Evolutionary conservation across 805 yeast genomes (phyloP).

Genomic region (Pichia ethanolica): DNA sequence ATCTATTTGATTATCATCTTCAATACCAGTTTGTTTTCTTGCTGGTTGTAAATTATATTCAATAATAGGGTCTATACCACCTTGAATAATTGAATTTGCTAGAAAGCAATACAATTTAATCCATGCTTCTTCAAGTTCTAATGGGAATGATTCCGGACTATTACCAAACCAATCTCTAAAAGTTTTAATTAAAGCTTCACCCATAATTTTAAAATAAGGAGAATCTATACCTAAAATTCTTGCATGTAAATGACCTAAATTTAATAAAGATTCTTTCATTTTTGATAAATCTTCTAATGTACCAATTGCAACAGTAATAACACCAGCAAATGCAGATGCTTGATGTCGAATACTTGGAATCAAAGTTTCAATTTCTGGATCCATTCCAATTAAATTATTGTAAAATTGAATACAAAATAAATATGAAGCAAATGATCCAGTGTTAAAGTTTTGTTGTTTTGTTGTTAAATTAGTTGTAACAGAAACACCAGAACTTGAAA

Average conservation of each 20-base stretch:
- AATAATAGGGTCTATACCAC: conserved; percentile 46
- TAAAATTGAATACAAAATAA: conserved; percentile 73
- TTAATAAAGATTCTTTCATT: conserved; percentile 52
- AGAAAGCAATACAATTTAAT: conserved; percentile 59
- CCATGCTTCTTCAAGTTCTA: conserved; percentile 65
- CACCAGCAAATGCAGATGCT: conserved; percentile 75
- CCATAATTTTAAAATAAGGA: conserved; percentile 62
- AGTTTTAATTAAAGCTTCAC: conserved; percentile 61
- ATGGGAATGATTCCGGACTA: conserved; percentile 35
- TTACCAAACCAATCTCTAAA: conserved; percentile 52
- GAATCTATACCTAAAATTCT: conserved; percentile 69
- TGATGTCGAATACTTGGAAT: conserved; percentile 76
- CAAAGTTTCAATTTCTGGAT: conserved; percentile 50
- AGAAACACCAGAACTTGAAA: background rate
- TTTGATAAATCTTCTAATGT: conserved; percentile 52
- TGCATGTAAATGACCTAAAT: conserved; percentile 68
- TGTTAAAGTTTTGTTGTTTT: conserved; percentile 8
- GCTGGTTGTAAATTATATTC: conserved; percentile 16
- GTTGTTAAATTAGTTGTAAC: background rate
- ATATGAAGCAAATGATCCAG: conserved; percentile 41
- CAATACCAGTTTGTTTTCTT: background rate
- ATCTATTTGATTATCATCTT: background rate
- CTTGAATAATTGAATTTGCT: conserved; percentile 59
- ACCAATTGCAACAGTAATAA: conserved; percentile 57
- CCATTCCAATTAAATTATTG: conserved; percentile 55